Percentiles rank a stretch among this genome's conserved stretches.
phyloP scores from a whole-genome alignment of 2,329 filamentous ascomycete species.

The Taxawa tesnikishii region DNA sequence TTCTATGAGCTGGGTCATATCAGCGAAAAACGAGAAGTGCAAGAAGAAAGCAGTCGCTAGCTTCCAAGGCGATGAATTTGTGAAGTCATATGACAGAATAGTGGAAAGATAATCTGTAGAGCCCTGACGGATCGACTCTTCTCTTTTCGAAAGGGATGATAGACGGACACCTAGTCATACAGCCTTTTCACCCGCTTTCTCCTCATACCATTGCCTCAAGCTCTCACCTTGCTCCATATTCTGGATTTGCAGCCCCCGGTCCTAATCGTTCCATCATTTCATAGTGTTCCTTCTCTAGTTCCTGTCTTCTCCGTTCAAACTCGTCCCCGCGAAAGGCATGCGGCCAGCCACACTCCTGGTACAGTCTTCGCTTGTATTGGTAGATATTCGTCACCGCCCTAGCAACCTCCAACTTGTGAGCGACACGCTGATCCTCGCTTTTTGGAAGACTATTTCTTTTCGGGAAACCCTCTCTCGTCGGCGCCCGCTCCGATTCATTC shows the following conservation, averaged over 20 bases:
- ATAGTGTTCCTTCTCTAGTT: slow-evolving; percentile 1
- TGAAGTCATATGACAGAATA: too few species aligned
- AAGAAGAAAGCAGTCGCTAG: too few species aligned
- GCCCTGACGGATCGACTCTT: too few species aligned
- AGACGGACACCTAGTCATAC: slow-evolving; percentile 2
- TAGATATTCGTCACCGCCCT: slow-evolving; percentile 5
- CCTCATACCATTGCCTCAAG: slow-evolving; percentile 6
- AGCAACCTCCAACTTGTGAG: slow-evolving; percentile 2
- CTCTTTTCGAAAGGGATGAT: too few species aligned
- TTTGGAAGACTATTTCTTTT: background rate
- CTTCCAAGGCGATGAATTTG: too few species aligned
- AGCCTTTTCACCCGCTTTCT: slow-evolving; percentile 6
- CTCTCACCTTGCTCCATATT: slow-evolving; percentile 1
- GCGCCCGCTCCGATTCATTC: background rate
- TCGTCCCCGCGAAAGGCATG: slow-evolving; percentile 1
- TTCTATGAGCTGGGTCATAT: too few species aligned
- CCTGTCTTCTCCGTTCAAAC: slow-evolving; percentile 1
- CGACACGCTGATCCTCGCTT: background rate
- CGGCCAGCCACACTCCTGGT: slow-evolving; percentile 2
- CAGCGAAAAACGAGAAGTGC: too few species aligned
- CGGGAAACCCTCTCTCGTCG: background rate
- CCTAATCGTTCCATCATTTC: slow-evolving; percentile 1
- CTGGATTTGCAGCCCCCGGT: slow-evolving; percentile 4
- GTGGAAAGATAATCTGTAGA: too few species aligned
- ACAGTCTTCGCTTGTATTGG: slow-evolving; percentile 3